A percentile compares a stretch with the other conserved stretches of the same genome.
These are phyloP conservation scores for Chrysoporthe cubensis DNA, from an alignment of 2,329 filamentous ascomycete species.

Conservation along the genomic window DNA sequence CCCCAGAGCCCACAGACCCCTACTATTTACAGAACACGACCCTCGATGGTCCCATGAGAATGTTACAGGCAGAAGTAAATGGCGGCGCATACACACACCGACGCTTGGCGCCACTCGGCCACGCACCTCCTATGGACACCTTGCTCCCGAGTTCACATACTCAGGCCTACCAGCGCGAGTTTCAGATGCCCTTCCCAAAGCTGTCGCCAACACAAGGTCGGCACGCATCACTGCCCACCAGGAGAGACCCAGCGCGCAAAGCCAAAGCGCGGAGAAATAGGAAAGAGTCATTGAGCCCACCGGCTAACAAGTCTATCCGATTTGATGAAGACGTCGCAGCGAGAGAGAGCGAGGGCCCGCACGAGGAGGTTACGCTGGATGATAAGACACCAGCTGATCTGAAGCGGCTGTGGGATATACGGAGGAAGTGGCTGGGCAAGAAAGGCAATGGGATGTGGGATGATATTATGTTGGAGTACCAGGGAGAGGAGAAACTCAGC, in stretches of 20 bases:
- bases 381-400: slow-evolving; percentile 52
- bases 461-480: slow-evolving; percentile 51
- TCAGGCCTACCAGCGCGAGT: slow-evolving; percentile 19
- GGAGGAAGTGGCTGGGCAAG: slow-evolving; percentile 48
- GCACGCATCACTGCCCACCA: slow-evolving; percentile 7
- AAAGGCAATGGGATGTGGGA: slow-evolving; percentile 65
- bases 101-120: slow-evolving; percentile 14
- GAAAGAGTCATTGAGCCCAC: slow-evolving; percentile 16
- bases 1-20: slow-evolving; percentile 22
- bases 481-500: slow-evolving; percentile 58
- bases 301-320: background rate
- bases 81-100: slow-evolving; percentile 23
- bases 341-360: background rate
- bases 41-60: background rate
- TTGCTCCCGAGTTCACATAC: slow-evolving; percentile 7
- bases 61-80: slow-evolving; percentile 17
- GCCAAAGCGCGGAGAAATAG: slow-evolving; percentile 8
- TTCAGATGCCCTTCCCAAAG: slow-evolving; percentile 16
- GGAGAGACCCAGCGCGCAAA: slow-evolving; percentile 22
- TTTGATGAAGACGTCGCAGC: background rate
- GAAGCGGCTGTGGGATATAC: slow-evolving; percentile 53
- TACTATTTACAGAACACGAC: slow-evolving; percentile 11
- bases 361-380: slow-evolving; percentile 42
- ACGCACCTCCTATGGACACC: slow-evolving; percentile 12
- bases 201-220: slow-evolving; percentile 19